phyloP scores from a whole-genome alignment of 345 rosid species.

The Ceriops tagal region DNA sequence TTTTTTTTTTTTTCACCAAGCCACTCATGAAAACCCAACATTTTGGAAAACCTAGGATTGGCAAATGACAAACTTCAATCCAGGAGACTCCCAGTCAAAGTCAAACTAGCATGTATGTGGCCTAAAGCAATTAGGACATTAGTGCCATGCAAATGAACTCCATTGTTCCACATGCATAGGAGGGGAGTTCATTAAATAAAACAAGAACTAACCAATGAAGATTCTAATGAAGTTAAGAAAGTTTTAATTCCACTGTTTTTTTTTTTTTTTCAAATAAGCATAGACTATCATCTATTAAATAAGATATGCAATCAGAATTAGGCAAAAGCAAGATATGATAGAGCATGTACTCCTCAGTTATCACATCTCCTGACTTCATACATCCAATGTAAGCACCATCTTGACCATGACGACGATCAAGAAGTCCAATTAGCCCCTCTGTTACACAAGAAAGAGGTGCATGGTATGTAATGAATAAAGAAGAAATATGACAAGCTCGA shows the following conservation, averaged over 20 bases:
- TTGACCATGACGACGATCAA: constrained; percentile 64
- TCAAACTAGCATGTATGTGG: background rate
- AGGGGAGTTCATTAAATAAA: background rate
- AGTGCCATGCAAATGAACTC: background rate
- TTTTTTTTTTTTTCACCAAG: background rate
- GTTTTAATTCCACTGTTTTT: too few relatives aligned
- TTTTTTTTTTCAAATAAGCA: background rate
- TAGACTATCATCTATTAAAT: background rate
- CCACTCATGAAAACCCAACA: background rate
- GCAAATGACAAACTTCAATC: background rate
- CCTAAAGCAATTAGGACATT: too few relatives aligned
- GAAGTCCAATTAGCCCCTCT: constrained; percentile 81
- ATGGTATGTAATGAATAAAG: constrained; percentile 1
- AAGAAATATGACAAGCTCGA: background rate
- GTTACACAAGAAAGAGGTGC: constrained; percentile 15
- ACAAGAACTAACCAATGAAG: background rate
- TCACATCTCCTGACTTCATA: constrained; percentile 96
- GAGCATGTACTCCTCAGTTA: constrained; percentile 58
- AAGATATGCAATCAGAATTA: background rate
- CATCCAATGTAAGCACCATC: constrained; percentile 83
- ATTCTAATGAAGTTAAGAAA: background rate
- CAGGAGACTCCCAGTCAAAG: background rate
- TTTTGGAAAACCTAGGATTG: background rate
- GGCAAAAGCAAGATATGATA: constrained; percentile 11
- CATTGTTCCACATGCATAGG: background rate